phyloP scores from a whole-genome alignment of 2,329 filamentous ascomycete species.

The Alternaria brassicicola region DNA sequence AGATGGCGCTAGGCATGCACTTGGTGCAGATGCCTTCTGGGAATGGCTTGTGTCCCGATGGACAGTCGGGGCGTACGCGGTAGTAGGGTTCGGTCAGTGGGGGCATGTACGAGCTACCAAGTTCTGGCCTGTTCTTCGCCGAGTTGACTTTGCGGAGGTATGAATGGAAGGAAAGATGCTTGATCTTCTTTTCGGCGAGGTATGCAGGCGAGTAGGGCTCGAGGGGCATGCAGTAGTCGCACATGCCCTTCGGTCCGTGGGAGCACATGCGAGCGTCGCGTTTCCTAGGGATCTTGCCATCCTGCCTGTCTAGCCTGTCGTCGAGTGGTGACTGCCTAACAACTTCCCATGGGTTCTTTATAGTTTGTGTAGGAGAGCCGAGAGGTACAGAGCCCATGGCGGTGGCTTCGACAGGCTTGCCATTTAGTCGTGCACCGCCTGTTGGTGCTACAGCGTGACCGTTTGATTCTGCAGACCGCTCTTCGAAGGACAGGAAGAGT shows the following conservation, averaged over 20 bases:
- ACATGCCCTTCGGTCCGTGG: conserved; percentile 97
- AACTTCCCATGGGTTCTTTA: conserved; percentile 92
- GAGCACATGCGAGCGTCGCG: conserved; percentile 87
- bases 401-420: conserved; percentile 71
- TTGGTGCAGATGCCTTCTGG: conserved; percentile 98
- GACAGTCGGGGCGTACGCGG: conserved; percentile 85
- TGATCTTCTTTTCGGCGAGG: conserved; percentile 95
- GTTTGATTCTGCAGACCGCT: conserved; percentile 60
- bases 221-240: conserved; percentile 96
- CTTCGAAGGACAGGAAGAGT: conserved; percentile 82
- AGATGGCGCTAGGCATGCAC: conserved; percentile 96
- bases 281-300: conserved; percentile 84
- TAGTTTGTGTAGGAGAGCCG: conserved; percentile 63
- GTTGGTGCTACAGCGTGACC: conserved; percentile 49
- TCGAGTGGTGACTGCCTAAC: conserved; percentile 88
- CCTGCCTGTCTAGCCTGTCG: conserved; percentile 80
- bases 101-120: conserved; percentile 93
- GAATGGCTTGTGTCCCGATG: conserved; percentile 90
- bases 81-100: conserved; percentile 92
- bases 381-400: conserved; percentile 69
- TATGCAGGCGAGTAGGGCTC: conserved; percentile 93
- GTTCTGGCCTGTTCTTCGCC: conserved; percentile 93
- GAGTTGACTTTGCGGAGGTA: conserved; percentile 94
- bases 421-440: conserved; percentile 72
- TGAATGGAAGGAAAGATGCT: conserved; percentile 95